These are phyloP conservation scores for Curvularia sp. DNA, from an alignment of 2,329 filamentous ascomycete genomes.

Conservation along the genomic window DNA sequence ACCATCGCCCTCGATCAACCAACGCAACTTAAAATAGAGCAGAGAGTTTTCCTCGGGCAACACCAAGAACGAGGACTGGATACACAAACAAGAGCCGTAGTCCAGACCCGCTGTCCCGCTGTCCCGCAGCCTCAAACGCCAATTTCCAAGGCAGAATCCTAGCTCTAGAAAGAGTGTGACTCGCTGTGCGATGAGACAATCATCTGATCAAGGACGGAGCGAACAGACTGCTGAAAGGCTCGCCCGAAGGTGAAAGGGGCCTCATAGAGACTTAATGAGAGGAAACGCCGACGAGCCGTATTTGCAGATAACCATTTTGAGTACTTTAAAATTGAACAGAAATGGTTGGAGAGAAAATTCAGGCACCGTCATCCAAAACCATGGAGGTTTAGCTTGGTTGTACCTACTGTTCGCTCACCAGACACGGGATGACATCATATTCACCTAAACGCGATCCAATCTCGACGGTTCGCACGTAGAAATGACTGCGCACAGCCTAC, in stretches of 20 bases:
- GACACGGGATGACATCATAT: constrained; percentile 7
- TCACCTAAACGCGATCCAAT: neutral
- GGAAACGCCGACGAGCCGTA: too few species aligned
- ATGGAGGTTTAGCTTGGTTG: constrained; percentile 3
- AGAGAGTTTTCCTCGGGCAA: neutral
- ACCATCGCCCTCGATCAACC: neutral
- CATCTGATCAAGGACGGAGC: too few species aligned
- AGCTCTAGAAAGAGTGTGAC: too few species aligned
- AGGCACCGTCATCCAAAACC: neutral
- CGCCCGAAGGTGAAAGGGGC: too few species aligned
- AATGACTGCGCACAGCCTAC: constrained; percentile 5
- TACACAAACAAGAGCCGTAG: too few species aligned
- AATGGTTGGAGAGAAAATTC: neutral
- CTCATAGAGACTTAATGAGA: too few species aligned
- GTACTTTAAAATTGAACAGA: neutral
- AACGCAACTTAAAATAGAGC: neutral
- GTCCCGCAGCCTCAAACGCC: too few species aligned
- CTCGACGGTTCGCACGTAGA: constrained; percentile 1
- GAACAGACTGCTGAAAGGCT: too few species aligned
- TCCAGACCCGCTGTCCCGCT: too few species aligned
- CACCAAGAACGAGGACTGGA: neutral
- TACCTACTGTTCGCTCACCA: neutral
- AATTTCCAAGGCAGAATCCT: too few species aligned
- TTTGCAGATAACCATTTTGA: too few species aligned
- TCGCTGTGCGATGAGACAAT: too few species aligned